These are phyloP conservation scores for Rachicladosporium sp. DNA, from an alignment of 2,329 filamentous ascomycete genomes.

Conservation along the genomic window DNA sequence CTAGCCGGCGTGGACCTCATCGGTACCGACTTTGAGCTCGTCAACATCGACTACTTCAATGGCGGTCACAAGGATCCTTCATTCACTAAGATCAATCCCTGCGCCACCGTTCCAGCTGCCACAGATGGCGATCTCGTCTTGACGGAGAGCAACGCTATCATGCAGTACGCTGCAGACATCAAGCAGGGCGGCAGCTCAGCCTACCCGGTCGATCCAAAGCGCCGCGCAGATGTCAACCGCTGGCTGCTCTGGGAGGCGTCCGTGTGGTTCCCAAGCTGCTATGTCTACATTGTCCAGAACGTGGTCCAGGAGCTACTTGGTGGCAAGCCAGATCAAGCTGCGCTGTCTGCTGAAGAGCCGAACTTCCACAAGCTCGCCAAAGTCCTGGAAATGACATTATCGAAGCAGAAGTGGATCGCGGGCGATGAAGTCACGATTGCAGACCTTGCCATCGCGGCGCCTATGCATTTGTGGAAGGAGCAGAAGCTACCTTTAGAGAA, in stretches of 20 bases:
- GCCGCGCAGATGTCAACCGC: slow-evolving; percentile 27
- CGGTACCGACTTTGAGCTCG: slow-evolving; percentile 24
- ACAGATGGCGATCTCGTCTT: slow-evolving; percentile 27
- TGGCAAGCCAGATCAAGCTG: slow-evolving; percentile 23
- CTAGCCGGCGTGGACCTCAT: slow-evolving; percentile 29
- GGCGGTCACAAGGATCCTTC: slow-evolving; percentile 27
- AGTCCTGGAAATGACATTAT: slow-evolving; percentile 27
- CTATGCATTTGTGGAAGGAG: slow-evolving; percentile 28
- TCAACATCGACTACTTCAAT: slow-evolving; percentile 29
- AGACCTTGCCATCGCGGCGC: slow-evolving; percentile 29
- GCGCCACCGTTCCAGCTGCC: slow-evolving; percentile 29
- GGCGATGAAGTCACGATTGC: slow-evolving; percentile 29
- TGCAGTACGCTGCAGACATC: slow-evolving; percentile 29
- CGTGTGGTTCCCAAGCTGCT: slow-evolving; percentile 30
- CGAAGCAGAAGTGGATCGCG: slow-evolving; percentile 26
- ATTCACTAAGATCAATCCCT: slow-evolving; percentile 26
- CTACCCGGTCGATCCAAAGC: slow-evolving; percentile 29
- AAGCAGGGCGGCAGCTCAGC: slow-evolving; percentile 15
- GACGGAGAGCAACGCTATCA: slow-evolving; percentile 32
- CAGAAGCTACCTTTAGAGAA: slow-evolving; percentile 26
- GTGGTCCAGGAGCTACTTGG: slow-evolving; percentile 28
- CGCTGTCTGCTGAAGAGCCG: slow-evolving; percentile 24
- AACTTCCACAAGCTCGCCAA: slow-evolving; percentile 25
- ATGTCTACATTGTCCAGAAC: slow-evolving; percentile 29
- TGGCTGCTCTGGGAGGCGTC: slow-evolving; percentile 33